Percentiles rank a stretch among this genome's conserved stretches.
Conservation (phyloP, 2,329 filamentous ascomycete genomes). For the Cytospora schulzeri region DNA sequence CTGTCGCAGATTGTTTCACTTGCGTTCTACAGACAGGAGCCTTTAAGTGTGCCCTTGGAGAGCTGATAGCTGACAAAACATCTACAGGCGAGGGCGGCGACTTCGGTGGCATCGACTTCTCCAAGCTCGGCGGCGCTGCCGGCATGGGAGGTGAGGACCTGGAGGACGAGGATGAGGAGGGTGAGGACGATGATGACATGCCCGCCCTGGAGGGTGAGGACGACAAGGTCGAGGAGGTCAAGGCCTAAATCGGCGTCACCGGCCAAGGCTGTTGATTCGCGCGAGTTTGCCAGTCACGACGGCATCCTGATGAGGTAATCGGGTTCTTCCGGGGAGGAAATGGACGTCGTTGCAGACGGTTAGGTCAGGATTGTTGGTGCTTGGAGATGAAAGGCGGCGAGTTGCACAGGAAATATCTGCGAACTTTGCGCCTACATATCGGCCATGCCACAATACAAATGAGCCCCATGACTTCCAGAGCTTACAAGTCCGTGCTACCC, state of each 20-base stretch:
- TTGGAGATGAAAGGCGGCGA: conserved; percentile 8
- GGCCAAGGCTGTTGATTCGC: neutral
- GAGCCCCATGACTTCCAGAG: conserved; percentile 10
- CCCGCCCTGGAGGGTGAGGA: conserved; percentile 73
- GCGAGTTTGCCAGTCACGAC: conserved; percentile 10
- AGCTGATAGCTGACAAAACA: conserved; percentile 14
- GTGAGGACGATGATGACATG: conserved; percentile 79
- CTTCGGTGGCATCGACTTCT: conserved; percentile 90
- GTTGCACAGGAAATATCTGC: conserved; percentile 1
- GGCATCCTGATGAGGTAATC: conserved; percentile 15
- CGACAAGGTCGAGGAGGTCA: conserved; percentile 44
- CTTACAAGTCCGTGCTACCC: neutral
- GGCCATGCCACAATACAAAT: conserved; percentile 13
- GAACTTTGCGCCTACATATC: conserved; percentile 7
- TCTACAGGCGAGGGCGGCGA: conserved; percentile 55
- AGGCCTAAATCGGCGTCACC: conserved; percentile 31
- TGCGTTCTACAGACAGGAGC: neutral
- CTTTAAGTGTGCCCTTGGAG: neutral
- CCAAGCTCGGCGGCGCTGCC: conserved; percentile 74
- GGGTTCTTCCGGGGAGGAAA: neutral
- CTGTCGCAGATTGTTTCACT: neutral
- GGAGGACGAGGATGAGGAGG: conserved; percentile 54
- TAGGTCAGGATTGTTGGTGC: conserved; percentile 9
- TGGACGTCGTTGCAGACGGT: conserved; percentile 1
- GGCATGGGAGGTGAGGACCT: conserved; percentile 48